Evolutionary conservation across 2,329 filamentous ascomycete species (phyloP), one percentile per base, ranked within the genome.

Genomic region (Fusarium euwallaceae): DNA sequence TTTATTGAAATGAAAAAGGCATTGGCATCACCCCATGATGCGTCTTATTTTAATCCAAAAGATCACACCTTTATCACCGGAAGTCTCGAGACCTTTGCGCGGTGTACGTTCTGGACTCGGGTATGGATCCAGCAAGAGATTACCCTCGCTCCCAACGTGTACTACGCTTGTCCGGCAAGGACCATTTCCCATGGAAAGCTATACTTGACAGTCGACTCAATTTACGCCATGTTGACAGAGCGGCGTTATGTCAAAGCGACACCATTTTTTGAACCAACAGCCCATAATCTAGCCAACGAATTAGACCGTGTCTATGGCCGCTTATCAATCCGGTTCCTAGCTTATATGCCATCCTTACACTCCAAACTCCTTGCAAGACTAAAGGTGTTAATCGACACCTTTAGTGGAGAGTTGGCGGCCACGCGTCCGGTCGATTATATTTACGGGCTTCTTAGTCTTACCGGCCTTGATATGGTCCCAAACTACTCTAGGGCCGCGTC

Each of bases 41-140:
- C 20, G 2, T 45, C 12, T 8, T 1, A 22, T 8, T 45, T 45
- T 20, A 8, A 45, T 7, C 41, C 7, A 45, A 22, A 14, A 8
- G 41, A 45, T 16, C 20, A 45, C 12, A 14, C 3, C 20, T 45
- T 22, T 22, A 14, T 45, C 12, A 2, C 12, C 41, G 14, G 8
- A 1, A 22, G 12, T 22, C 41, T 16, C 20, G 41, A 22, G 20
- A 14, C 12, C 11, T 45, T 45, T 22, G 6, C 41, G 6, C 7
- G 2, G 7, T 39, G 39, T 43, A n/a, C 59, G 4, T 61, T 61
- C 59, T 61, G 59, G 59, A 34, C 39, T 32, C 59, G 59, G 16
- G 39, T 61, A 22, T 61, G 59, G 39, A 61, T 61, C 59, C 27
- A 45, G 9, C 66, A 68, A 17, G 66, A 68, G 41, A 17, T 43